phyloP scores from a whole-genome alignment of 2,329 filamentous ascomycete species.

The Penicillium verrucosum region DNA sequence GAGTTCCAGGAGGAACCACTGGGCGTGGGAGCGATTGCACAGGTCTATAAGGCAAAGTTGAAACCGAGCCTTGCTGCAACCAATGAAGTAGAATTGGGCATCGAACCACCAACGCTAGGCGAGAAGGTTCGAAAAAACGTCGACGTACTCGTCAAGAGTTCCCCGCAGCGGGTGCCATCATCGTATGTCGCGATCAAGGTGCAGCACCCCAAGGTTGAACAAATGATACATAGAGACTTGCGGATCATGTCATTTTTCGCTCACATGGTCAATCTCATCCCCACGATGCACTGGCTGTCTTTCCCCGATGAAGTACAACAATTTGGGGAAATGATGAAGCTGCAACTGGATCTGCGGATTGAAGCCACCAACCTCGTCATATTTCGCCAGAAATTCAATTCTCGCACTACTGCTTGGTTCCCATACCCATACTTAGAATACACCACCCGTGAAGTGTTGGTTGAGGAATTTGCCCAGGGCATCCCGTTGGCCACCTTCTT shows the following conservation, averaged over 20 bases:
- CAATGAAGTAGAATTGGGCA: conserved; percentile 54
- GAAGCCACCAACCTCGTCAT: conserved; percentile 83
- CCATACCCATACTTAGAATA: conserved; percentile 91
- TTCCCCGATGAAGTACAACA: conserved; percentile 90
- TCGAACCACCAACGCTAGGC: conserved; percentile 57
- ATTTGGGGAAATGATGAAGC: conserved; percentile 97
- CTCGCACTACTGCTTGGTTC: conserved; percentile 91
- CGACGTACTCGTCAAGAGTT: conserved; percentile 80
- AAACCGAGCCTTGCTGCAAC: conserved; percentile 71
- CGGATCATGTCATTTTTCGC: conserved; percentile 95
- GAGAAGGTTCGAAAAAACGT: conserved; percentile 76
- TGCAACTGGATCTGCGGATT: conserved; percentile 94
- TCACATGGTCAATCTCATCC: conserved; percentile 74
- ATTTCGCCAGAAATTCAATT: conserved; percentile 87
- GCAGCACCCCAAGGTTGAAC: conserved; percentile 85
- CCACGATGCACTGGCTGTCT: conserved; percentile 95
- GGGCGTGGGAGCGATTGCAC: conserved; percentile 92
- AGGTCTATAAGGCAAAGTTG: conserved; percentile 94
- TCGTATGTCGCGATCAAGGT: conserved; percentile 95
- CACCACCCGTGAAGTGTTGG: conserved; percentile 84
- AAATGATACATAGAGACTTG: conserved; percentile 83
- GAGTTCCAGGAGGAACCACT: conserved; percentile 88
- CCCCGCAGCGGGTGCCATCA: conserved; percentile 79
- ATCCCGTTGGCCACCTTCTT: conserved; percentile 89
- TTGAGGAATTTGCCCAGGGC: conserved; percentile 94